Base-by-base conservation (phyloP, 805 yeast genomes). In the Nakazawaea wyomingensis region DNA sequence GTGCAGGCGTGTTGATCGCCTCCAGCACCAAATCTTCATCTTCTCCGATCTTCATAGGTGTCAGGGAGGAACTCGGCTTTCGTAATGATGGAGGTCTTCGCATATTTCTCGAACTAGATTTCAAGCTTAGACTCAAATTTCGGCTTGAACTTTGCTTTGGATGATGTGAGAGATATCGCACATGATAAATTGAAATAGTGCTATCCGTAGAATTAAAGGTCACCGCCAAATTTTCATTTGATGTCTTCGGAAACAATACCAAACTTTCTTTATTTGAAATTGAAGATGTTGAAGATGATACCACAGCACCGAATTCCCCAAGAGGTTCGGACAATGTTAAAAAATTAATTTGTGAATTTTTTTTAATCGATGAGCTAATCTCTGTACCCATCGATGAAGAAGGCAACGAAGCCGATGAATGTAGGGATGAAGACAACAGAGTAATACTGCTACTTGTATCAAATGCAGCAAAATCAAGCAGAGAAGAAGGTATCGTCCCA, bases 271-370 rank as follows among this genome's bases (percentile, higher is more conserved):
- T 63, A 2, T 75, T 59, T 0, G 85, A 70, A 22, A 85, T 74
- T 2, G 78, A 74, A 0, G 87, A 74, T 0, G 84, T 80, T 2
- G 89, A 78, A 0, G 88, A 78, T 0, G 91, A 79, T 1, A 80
- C 78, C 4, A 88, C 74, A 4, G 78, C 65, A 2, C 95, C 88
- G 44, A 85, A 70, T 4, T 86, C 93, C 2, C 78, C 75, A 47
- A 83, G 63, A 1, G 96, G 91, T 55, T 86, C 95, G 1, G 80
- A 70, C 46, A 88, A 56, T 0, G 95, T 79, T 41, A 87, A 66
- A 50, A 85, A 83, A 26, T 60, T 61, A 33, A 56, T 46, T 17
- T 61, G 24, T 10, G 43, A 35, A 10, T 24, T 24, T 9, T 11
- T 20, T 8, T 37, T 28, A 41, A 65, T 60, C 3, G 56, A 58